Evolutionary conservation across 2,329 filamentous ascomycete species (phyloP).

Genomic region (Periconia macrospinosa): DNA sequence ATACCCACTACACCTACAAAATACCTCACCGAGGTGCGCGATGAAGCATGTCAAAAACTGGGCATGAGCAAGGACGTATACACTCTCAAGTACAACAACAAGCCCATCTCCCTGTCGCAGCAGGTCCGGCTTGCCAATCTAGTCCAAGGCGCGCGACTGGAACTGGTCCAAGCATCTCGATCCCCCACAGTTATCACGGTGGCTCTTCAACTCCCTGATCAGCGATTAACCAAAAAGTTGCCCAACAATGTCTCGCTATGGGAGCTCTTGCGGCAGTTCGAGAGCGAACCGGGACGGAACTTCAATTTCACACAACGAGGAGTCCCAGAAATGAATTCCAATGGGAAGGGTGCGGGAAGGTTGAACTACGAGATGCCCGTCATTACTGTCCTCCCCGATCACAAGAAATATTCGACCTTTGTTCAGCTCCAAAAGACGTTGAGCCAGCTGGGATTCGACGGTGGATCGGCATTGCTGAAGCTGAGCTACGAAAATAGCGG

Average conservation of each 20-base stretch:
- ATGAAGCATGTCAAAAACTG: slow-evolving; percentile 85
- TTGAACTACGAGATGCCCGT: slow-evolving; percentile 87
- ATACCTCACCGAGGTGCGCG: slow-evolving; percentile 80
- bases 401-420: slow-evolving; percentile 73
- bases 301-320: slow-evolving; percentile 82
- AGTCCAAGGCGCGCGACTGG: slow-evolving; percentile 82
- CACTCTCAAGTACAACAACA: slow-evolving; percentile 85
- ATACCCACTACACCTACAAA: slow-evolving; percentile 83
- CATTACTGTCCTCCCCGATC: slow-evolving; percentile 73
- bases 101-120: slow-evolving; percentile 80
- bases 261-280: slow-evolving; percentile 87
- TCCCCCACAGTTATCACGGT: slow-evolving; percentile 85
- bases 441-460: slow-evolving; percentile 82
- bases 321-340: slow-evolving; percentile 63
- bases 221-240: slow-evolving; percentile 80
- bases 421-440: slow-evolving; percentile 86
- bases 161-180: slow-evolving; percentile 84
- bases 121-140: slow-evolving; percentile 84
- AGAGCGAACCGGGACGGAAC: slow-evolving; percentile 58
- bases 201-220: slow-evolving; percentile 79
- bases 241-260: slow-evolving; percentile 86
- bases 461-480: slow-evolving; percentile 76
- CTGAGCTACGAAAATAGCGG: slow-evolving; percentile 76
- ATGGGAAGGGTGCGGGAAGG: slow-evolving; percentile 64
- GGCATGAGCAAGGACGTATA: slow-evolving; percentile 72